Evolutionary conservation across 352 stramenopile species (phyloP).

Genomic region (Phytopythium cucurbitacearum): DNA sequence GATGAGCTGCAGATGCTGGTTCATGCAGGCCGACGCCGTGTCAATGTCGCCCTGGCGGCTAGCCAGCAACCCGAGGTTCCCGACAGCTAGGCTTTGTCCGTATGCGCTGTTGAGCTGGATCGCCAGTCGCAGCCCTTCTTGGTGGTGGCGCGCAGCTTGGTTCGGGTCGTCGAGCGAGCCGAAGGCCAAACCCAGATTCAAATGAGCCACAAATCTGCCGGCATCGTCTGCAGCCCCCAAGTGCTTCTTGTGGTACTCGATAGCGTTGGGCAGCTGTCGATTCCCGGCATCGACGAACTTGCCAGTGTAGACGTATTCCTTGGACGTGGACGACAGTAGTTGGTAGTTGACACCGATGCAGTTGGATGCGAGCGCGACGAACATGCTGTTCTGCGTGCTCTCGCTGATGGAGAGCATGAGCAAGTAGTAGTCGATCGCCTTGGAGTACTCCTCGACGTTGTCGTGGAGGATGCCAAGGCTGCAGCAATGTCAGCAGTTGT

Average conservation of each 20-base stretch:
- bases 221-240: slow-evolving; percentile 75
- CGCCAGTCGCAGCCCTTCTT: slow-evolving; percentile 81
- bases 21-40: slow-evolving; percentile 80
- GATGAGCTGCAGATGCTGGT: slow-evolving; percentile 88
- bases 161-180: slow-evolving; percentile 60
- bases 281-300: slow-evolving; percentile 58
- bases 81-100: slow-evolving; percentile 82
- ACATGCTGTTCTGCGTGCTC: slow-evolving; percentile 71
- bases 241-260: slow-evolving; percentile 76
- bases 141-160: slow-evolving; percentile 76
- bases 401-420: slow-evolving; percentile 84
- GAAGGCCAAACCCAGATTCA: slow-evolving; percentile 83
- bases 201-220: slow-evolving; percentile 82
- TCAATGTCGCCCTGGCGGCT: slow-evolving; percentile 78
- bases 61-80: slow-evolving; percentile 83
- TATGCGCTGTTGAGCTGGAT: slow-evolving; percentile 85
- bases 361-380: slow-evolving; percentile 76
- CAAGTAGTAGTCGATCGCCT: slow-evolving; percentile 83
- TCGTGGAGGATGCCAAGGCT: slow-evolving; percentile 84
- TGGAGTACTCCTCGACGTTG: slow-evolving; percentile 80
- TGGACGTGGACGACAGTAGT: slow-evolving; percentile 50
- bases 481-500: neutral
- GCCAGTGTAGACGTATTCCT: slow-evolving; percentile 70
- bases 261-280: slow-evolving; percentile 36
- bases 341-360: slow-evolving; percentile 90